Evolutionary conservation across 352 stramenopile species (phyloP).

Genomic region (Phytopythium delawarense): DNA sequence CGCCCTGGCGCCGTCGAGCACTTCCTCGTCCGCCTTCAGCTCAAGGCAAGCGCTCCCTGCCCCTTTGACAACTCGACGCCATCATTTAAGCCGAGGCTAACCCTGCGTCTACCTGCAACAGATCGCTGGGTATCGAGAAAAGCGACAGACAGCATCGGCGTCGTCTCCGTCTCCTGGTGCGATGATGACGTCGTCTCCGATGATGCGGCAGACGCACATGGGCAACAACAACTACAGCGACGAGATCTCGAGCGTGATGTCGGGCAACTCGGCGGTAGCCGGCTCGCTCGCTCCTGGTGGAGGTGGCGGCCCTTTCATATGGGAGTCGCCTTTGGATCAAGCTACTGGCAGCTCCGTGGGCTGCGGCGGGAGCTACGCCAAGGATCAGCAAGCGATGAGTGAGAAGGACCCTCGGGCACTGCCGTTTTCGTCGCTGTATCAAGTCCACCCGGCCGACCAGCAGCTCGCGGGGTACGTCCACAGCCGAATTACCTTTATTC

Average conservation of each 20-base stretch:
- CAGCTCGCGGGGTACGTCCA: background rate
- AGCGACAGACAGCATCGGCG: conserved; percentile 29
- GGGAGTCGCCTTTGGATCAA: background rate
- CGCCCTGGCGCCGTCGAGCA: conserved; percentile 87
- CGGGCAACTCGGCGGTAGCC: conserved; percentile 19
- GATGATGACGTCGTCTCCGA: background rate
- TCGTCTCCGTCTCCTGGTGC: conserved; percentile 10
- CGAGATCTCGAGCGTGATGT: conserved; percentile 30
- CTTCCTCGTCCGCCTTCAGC: conserved; percentile 88
- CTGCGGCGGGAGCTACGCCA: conserved; percentile 2
- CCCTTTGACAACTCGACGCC: background rate
- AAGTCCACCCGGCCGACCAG: conserved; percentile 1
- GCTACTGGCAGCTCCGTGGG: background rate
- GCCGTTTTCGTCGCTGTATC: background rate
- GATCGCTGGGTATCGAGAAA: conserved; percentile 78
- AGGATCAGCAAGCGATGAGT: background rate
- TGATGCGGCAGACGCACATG: conserved; percentile 14
- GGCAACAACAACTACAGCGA: conserved; percentile 24
- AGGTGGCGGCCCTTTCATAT: background rate
- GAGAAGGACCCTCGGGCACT: background rate
- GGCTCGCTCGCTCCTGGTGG: conserved; percentile 4
- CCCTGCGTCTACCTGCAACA: conserved; percentile 22
- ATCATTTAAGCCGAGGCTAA: background rate
- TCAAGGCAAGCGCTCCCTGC: conserved; percentile 57
- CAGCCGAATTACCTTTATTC: background rate